Evolutionary conservation across 495 filamentous ascomycete genomes (phyloP), one percentile per base, ranked within the genome.

Genomic region (Glarea lozoyensis): DNA sequence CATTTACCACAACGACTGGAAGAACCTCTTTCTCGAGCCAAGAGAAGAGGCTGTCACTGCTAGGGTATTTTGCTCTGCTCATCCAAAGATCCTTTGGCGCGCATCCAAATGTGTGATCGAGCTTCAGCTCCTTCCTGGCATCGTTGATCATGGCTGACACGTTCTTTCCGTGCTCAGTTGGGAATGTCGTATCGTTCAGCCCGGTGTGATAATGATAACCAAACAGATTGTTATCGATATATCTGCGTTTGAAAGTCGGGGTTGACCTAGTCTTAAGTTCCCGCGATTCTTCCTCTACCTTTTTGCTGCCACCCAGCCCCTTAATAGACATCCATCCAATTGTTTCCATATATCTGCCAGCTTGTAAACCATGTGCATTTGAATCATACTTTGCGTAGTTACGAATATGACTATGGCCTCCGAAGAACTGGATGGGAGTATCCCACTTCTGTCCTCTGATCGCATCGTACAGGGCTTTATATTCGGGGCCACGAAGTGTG

Each of bases 341-440:
- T n/a, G 93, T 97, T 64, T 98, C 92, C 74, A 95, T 88, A 60
- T 95, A 98, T 2, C 90, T 74, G n/a, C 92, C 92, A 54, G 84
- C 88, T 23, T 88, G 88, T 11, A 98, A 63, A 1, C 79, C 92
- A 45, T 81, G 82, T 1, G 89, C 82, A 48, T 82, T 84, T 33
- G 69, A 65, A 57, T 97, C 92, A 55, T 84, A 97, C 37, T 75
- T 73, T 13, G 69, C 76, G 55, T 83, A 92, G 53, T 98, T 88
- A 4, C 92, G 77, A 32, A 95, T 82, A 57, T 98, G 92, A 19
- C 79, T 76, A 56, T 98, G 92, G 4, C 92, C 92, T 34, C 86
- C 90, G 42, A 98, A 88, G 59, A 97, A 95, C 49, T 88, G 82
- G 34, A 98, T 93, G 0, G 92, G 88, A 2, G 73, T 86, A 48